Percentiles rank a stretch among this genome's conserved stretches.
phyloP scores from a whole-genome alignment of 2,329 filamentous ascomycete genomes.

The Epichloe gansuensis region DNA sequence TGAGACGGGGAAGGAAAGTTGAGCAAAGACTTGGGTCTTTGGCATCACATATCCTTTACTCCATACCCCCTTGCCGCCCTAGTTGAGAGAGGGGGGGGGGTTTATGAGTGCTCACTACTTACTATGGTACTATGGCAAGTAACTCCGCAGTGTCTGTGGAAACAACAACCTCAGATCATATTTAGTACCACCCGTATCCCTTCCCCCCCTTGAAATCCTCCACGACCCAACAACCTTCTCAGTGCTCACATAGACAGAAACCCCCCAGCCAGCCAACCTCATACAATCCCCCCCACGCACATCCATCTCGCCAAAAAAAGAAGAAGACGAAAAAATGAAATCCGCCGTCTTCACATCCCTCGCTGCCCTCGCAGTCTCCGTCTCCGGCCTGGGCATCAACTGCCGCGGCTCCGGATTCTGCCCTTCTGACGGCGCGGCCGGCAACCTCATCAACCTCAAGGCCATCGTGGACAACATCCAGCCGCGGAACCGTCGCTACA shows the following conservation, averaged over 20 bases:
- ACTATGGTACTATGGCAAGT: too few species aligned
- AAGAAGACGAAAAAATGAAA: background rate
- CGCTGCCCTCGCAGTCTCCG: conserved; percentile 3
- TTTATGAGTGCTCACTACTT: too few species aligned
- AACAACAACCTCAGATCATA: background rate
- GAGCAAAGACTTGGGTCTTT: too few species aligned
- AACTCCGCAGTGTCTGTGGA: background rate
- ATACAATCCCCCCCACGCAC: too few species aligned
- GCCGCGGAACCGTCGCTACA: conserved; percentile 6
- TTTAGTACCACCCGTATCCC: background rate
- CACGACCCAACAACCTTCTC: background rate
- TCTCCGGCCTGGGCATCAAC: conserved; percentile 8
- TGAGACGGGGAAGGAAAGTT: too few species aligned
- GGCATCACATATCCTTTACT: too few species aligned
- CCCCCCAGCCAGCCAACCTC: too few species aligned
- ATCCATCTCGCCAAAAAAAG: too few species aligned
- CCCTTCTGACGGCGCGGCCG: conserved; percentile 6
- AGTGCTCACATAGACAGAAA: too few species aligned
- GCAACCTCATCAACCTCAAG: conserved; percentile 6
- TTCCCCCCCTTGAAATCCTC: background rate
- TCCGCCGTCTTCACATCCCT: background rate
- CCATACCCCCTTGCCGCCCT: too few species aligned
- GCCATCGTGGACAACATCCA: conserved; percentile 7
- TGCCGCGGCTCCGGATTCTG: conserved; percentile 10
- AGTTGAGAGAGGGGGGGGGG: too few species aligned